Conservation (phyloP, 306 rosid genomes). For the Corylus heterophylla region DNA sequence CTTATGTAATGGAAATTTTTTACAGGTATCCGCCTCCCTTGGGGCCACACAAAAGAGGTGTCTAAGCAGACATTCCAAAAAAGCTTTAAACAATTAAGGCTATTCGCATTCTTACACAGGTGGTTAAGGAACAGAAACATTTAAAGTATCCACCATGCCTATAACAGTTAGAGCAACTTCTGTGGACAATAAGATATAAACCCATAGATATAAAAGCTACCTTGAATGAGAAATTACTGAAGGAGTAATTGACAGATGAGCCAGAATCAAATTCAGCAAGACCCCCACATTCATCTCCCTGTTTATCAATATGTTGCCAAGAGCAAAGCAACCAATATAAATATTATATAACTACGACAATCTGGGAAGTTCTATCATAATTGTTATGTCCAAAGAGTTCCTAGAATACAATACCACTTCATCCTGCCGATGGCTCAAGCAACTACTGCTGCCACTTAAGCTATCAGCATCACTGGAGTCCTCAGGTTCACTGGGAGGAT, state of each 20-base stretch:
- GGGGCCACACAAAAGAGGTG: neutral
- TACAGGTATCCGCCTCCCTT: neutral
- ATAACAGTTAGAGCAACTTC: constrained; percentile 13
- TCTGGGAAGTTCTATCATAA: neutral
- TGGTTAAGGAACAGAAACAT: neutral
- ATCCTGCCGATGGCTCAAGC: constrained; percentile 86
- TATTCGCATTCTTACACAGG: neutral
- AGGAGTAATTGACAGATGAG: constrained; percentile 81
- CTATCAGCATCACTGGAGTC: constrained; percentile 94
- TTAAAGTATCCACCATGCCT: neutral
- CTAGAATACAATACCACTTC: constrained; percentile 72
- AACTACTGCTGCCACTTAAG: constrained; percentile 90
- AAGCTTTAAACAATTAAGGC: neutral
- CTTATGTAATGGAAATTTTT: neutral
- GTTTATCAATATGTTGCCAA: constrained; percentile 30
- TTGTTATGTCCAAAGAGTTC: neutral
- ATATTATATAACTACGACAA: neutral
- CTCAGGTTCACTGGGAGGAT: constrained; percentile 71
- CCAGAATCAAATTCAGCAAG: constrained; percentile 90
- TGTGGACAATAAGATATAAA: constrained; percentile 9
- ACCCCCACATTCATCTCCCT: constrained; percentile 94
- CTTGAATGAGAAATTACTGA: constrained; percentile 98
- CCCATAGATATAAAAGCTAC: constrained; percentile 36
- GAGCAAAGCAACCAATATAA: constrained; percentile 34
- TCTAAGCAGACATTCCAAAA: neutral